phyloP scores from a whole-genome alignment of 2,329 filamentous ascomycete genomes.

The Fusarium sp. region DNA sequence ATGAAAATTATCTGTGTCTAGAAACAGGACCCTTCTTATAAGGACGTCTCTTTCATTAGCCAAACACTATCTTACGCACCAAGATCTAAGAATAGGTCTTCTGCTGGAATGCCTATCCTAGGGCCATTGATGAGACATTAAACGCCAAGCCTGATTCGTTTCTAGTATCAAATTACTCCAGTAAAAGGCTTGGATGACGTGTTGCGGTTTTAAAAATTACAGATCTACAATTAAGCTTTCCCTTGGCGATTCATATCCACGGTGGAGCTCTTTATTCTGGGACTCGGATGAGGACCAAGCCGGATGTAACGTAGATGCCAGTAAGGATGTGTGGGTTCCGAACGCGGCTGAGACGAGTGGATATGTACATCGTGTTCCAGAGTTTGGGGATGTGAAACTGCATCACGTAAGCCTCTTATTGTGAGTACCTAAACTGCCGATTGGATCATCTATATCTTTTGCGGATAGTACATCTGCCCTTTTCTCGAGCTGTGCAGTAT shows the following conservation, averaged over 20 bases:
- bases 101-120: conserved; percentile 1
- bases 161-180: background rate
- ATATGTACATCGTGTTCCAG: background rate
- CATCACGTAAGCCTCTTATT: background rate
- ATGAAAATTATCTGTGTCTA: background rate
- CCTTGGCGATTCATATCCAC: conserved; percentile 5
- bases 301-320: background rate
- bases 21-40: conserved; percentile 23
- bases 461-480: no score
- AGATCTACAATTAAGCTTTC: conserved; percentile 26
- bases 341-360: background rate
- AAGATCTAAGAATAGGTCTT: conserved; percentile 23
- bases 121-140: conserved; percentile 13
- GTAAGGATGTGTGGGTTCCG: background rate
- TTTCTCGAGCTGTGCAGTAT: no score
- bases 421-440: no score
- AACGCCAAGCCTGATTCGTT: conserved; percentile 15
- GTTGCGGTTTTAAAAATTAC: conserved; percentile 5
- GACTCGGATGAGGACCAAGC: background rate
- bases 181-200: background rate
- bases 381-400: background rate
- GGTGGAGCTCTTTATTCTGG: background rate
- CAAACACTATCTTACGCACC: no score
- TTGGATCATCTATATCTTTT: no score
- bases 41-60: background rate